phyloP scores from a whole-genome alignment of 2,329 filamentous ascomycete species.

The Trichoderma oligosporum region DNA sequence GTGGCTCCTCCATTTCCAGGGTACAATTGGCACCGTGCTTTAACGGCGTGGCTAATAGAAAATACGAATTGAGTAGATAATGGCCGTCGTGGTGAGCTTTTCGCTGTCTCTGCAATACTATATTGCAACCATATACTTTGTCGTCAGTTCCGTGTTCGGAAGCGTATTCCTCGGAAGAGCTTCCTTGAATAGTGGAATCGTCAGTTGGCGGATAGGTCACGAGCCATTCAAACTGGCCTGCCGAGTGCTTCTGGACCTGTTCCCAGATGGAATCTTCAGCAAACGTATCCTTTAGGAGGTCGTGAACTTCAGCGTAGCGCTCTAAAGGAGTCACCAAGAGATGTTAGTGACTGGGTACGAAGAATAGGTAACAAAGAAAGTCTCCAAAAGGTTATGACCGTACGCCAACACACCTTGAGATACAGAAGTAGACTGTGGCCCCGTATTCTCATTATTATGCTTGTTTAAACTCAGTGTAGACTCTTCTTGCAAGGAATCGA shows the following conservation, averaged over 20 bases:
- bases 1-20: slow-evolving; percentile 22
- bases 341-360: slow-evolving; percentile 9
- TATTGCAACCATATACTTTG: slow-evolving; percentile 50
- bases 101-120: slow-evolving; percentile 40
- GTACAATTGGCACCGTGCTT: slow-evolving; percentile 25
- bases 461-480: slow-evolving; percentile 11
- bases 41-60: slow-evolving; percentile 47
- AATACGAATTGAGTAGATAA: slow-evolving; percentile 38
- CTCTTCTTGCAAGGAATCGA: slow-evolving; percentile 33
- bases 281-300: slow-evolving; percentile 23
- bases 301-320: neutral
- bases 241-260: slow-evolving; percentile 42
- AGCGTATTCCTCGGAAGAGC: slow-evolving; percentile 1
- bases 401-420: slow-evolving; percentile 17
- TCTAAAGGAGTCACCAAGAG: slow-evolving; percentile 6
- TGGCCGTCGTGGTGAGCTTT: slow-evolving; percentile 19
- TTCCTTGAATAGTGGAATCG: slow-evolving; percentile 24
- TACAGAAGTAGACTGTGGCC: neutral
- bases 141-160: slow-evolving; percentile 22
- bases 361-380: neutral
- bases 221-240: slow-evolving; percentile 51
- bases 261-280: slow-evolving; percentile 28
- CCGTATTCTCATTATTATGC: slow-evolving; percentile 9
- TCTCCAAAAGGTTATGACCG: neutral
- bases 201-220: slow-evolving; percentile 38